phyloP scores from a whole-genome alignment of 176 grass and related monocot genomes.

The Oryza glumipatula region DNA sequence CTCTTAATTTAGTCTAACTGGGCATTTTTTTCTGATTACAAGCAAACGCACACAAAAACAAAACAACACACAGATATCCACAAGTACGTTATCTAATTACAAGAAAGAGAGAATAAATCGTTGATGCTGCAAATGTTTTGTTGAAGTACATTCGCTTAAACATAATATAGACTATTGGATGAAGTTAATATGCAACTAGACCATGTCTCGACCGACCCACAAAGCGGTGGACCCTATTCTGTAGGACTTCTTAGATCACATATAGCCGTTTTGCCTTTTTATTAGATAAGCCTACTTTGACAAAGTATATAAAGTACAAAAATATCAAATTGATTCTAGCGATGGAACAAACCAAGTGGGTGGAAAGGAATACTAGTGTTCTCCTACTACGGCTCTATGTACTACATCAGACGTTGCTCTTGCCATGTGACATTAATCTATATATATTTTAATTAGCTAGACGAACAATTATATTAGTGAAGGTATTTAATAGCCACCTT shows the following conservation, averaged over 20 bases:
- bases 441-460: not conserved
- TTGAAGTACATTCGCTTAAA: too few species aligned
- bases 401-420: not conserved
- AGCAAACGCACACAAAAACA: too few species aligned
- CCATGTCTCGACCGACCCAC: not conserved
- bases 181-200: too few species aligned
- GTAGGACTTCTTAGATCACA: not conserved
- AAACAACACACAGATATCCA: too few species aligned
- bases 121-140: too few species aligned
- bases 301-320: not conserved
- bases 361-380: not conserved
- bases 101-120: too few species aligned
- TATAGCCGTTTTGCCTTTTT: not conserved
- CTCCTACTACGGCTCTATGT: too few species aligned
- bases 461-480: not conserved
- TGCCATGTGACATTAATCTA: not conserved
- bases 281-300: not conserved
- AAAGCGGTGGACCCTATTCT: not conserved
- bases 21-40: too few species aligned
- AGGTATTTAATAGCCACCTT: not conserved
- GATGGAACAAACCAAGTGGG: not conserved
- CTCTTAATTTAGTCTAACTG: too few species aligned
- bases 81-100: too few species aligned
- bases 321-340: not conserved
- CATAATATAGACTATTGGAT: too few species aligned